phyloP scores from a whole-genome alignment of 805 yeast species.

The Kuraishia borneana region DNA sequence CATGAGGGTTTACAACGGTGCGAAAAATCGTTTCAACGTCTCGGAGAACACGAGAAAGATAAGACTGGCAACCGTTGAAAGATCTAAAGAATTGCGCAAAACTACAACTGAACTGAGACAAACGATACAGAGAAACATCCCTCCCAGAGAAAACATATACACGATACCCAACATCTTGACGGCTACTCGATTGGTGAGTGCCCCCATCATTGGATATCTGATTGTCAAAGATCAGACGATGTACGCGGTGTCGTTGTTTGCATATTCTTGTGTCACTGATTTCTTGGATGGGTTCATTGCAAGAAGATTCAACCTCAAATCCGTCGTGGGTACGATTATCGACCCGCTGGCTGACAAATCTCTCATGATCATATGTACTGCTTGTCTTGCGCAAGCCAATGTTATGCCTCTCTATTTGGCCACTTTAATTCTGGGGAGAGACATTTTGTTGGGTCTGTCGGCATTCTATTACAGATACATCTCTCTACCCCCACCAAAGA shows the following conservation, averaged over 20 bases:
- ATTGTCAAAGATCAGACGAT: constrained; percentile 52
- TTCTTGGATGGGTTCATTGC: constrained; percentile 90
- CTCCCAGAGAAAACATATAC: constrained; percentile 47
- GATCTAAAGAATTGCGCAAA: constrained; percentile 8
- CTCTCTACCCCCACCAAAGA: constrained; percentile 67
- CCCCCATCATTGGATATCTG: constrained; percentile 80
- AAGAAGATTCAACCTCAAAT: constrained; percentile 59
- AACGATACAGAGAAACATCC: constrained; percentile 19
- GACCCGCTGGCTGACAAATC: constrained; percentile 96
- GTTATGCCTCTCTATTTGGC: constrained; percentile 67
- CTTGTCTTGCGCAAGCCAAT: constrained; percentile 56
- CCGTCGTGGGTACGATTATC: constrained; percentile 79
- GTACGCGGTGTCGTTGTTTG: constrained; percentile 62
- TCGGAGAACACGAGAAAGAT: neutral
- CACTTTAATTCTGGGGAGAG: constrained; percentile 71
- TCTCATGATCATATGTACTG: constrained; percentile 77
- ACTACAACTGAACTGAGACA: constrained; percentile 12
- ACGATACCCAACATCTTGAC: constrained; percentile 87
- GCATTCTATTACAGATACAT: constrained; percentile 64
- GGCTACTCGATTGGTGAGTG: constrained; percentile 60
- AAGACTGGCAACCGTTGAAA: constrained; percentile 3
- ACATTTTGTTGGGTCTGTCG: constrained; percentile 56
- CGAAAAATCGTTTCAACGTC: no score
- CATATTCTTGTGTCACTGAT: constrained; percentile 85
- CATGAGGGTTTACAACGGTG: neutral